Base-by-base conservation (phyloP, 1,284 basidiomycete species). In the Marasmius sp. region DNA sequence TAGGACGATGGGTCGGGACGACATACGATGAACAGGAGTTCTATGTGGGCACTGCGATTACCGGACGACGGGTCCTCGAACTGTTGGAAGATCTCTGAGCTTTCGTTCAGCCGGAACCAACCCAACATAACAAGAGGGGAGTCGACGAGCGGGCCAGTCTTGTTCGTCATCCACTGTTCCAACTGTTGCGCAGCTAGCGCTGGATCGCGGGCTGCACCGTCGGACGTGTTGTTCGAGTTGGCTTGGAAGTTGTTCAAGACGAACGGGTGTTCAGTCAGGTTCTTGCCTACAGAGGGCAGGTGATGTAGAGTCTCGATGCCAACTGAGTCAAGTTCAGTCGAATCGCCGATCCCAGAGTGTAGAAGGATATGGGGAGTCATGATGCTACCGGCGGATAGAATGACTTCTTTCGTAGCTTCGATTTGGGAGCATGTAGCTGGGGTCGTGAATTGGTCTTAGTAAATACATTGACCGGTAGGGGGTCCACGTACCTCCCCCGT, bases 401-500 rank as follows among this genome's bases (percentile, higher is more conserved):
- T 60, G 27, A 63, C 50, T 34, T 63, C 61, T n/a, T 56, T 55
- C 18, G 45, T 59, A 10, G 61, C 58, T 10, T 38, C 56, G n/a
- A 60, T 37, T 7, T 16, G 41, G 9, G 38, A 9, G n/a, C 41
- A 49, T 5, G 60, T 45, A 43, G 43, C 54, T 63, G 36, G 16
- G 43, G n/a, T 41, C 18, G 51, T 49, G 16, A 43, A 50, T 27
- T 59, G 36, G 12, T 50, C 20, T n/a, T n/a, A n/a, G n/a, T n/a
- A n/a, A n/a, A n/a, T n/a, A n/a, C n/a, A 12, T 51, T 59, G 27
- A 66, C 3, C n/a, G 11, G 55, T 11, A 22, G 11, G 38, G 2
- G 8, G 20, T 60, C 20, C 10, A 61, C 64, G 33, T 69, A 73
- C 53, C 69, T 63, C 63, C 71, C 58, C 51, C 72, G 55, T 63